phyloP scores from a whole-genome alignment of 2,329 filamentous ascomycete genomes.

The Aspergillus sp. region DNA sequence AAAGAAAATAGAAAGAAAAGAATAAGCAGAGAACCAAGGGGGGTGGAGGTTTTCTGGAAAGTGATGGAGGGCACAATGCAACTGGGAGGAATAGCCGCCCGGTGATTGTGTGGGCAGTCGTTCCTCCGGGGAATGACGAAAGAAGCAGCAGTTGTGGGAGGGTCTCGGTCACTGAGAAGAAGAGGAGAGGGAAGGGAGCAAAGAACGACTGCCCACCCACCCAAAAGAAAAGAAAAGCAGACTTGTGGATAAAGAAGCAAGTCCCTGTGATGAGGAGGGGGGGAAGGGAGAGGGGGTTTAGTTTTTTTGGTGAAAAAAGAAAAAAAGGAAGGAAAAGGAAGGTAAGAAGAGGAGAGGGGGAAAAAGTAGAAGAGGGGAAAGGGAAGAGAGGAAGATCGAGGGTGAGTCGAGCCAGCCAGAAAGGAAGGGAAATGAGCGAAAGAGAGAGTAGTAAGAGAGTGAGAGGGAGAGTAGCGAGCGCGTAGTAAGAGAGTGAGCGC shows the following conservation, averaged over 20 bases:
- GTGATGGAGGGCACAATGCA: conserved; percentile 15
- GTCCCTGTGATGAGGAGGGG: conserved; percentile 19
- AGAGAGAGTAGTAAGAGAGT: conserved; percentile 18
- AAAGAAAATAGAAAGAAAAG: background rate
- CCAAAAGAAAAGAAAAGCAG: conserved; percentile 12
- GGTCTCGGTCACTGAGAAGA: conserved; percentile 16
- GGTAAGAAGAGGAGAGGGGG: conserved; percentile 4
- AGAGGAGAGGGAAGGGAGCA: conserved; percentile 20
- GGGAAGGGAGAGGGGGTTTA: conserved; percentile 10
- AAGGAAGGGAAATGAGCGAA: conserved; percentile 12
- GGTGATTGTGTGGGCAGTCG: conserved; percentile 35
- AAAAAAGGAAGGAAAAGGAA: conserved; percentile 17
- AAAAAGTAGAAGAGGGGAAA: conserved; percentile 17
- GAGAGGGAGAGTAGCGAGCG: conserved; percentile 8
- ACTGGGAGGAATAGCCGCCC: conserved; percentile 23
- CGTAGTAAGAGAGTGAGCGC: too few relatives aligned
- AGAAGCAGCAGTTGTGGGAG: conserved; percentile 13
- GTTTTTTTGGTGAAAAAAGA: conserved; percentile 11
- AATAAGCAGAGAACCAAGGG: conserved; percentile 8
- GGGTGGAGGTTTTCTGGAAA: background rate
- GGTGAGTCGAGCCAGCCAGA: conserved; percentile 10
- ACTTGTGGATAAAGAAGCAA: conserved; percentile 17
- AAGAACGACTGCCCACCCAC: conserved; percentile 30
- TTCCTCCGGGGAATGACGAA: conserved; percentile 46
- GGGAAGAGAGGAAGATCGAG: conserved; percentile 16